A percentile compares a stretch with the other conserved stretches of the same genome.
These are phyloP conservation scores for Cnidoscolus chayamansa DNA, from an alignment of 441 rosid genomes.

Conservation along the genomic window DNA sequence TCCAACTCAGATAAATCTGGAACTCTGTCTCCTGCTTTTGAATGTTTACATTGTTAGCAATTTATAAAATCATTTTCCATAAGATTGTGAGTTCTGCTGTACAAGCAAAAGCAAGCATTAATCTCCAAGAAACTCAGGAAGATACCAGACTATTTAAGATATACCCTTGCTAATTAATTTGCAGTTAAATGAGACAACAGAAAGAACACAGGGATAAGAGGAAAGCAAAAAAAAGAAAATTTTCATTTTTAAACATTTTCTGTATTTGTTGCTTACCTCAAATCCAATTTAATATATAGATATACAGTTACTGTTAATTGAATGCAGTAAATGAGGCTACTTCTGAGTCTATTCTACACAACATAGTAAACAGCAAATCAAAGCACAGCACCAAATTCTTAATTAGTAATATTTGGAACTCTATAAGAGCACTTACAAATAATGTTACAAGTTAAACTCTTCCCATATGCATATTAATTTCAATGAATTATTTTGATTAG, in stretches of 20 bases:
- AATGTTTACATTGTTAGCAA: constrained; percentile 11
- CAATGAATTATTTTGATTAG: neutral
- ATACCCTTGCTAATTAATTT: neutral
- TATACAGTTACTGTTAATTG: too few species aligned
- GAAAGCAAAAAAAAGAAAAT: too few species aligned
- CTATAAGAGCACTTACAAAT: neutral
- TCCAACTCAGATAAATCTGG: constrained; percentile 41
- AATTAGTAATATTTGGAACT: neutral
- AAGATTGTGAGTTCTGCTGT: neutral
- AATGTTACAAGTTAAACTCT: neutral
- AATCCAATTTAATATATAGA: neutral
- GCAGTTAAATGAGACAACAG: neutral
- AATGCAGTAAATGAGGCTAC: neutral
- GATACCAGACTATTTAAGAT: neutral
- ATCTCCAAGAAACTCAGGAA: constrained; percentile 8
- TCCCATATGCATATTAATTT: neutral
- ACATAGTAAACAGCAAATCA: neutral
- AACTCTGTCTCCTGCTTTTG: constrained; percentile 32
- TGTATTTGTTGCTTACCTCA: neutral
- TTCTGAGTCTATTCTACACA: neutral
- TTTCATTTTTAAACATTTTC: neutral
- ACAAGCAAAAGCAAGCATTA: constrained; percentile 13
- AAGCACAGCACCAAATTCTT: neutral
- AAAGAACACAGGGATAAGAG: neutral
- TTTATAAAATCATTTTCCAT: constrained; percentile 2